phyloP scores from a whole-genome alignment of 495 filamentous ascomycete species.

The Podospora tetraspora region DNA sequence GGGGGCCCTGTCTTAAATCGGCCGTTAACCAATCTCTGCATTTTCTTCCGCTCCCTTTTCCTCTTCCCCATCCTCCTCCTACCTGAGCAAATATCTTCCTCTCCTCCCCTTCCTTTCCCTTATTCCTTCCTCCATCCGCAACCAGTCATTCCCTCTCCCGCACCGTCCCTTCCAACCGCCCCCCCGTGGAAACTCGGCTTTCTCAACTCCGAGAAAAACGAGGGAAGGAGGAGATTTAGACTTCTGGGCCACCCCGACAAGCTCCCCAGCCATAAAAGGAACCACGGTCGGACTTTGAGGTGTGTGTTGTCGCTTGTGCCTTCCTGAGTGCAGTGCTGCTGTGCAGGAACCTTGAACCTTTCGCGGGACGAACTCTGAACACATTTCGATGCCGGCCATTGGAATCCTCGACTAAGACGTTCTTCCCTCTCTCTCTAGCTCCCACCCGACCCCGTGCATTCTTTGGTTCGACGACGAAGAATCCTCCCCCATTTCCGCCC shows the following conservation, averaged over 20 bases:
- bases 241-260: slow-evolving; percentile 30
- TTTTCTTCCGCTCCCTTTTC: slow-evolving; percentile 49
- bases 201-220: slow-evolving; percentile 31
- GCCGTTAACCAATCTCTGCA: slow-evolving; percentile 44
- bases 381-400: slow-evolving; percentile 16
- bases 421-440: slow-evolving; percentile 17
- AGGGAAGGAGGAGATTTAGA: slow-evolving; percentile 40
- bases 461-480: slow-evolving; percentile 38
- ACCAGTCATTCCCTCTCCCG: slow-evolving; percentile 48
- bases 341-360: not conserved
- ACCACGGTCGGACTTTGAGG: slow-evolving; percentile 23
- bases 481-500: slow-evolving; percentile 23
- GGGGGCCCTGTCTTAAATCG: slow-evolving; percentile 48
- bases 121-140: slow-evolving; percentile 49
- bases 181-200: slow-evolving; percentile 26
- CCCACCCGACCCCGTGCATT: slow-evolving; percentile 25
- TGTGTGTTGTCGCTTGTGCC: slow-evolving; percentile 10
- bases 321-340: not conserved
- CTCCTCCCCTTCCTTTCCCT: slow-evolving; percentile 45
- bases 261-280: slow-evolving; percentile 27
- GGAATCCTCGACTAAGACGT: slow-evolving; percentile 10
- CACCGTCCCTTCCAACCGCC: slow-evolving; percentile 42
- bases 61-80: slow-evolving; percentile 52
- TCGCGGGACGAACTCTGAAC: slow-evolving; percentile 5
- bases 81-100: slow-evolving; percentile 52